These are phyloP conservation scores for Thermomucor indicae-seudaticae DNA, from an alignment of 371 early-diverging fungal genomes.

Conservation along the genomic window DNA sequence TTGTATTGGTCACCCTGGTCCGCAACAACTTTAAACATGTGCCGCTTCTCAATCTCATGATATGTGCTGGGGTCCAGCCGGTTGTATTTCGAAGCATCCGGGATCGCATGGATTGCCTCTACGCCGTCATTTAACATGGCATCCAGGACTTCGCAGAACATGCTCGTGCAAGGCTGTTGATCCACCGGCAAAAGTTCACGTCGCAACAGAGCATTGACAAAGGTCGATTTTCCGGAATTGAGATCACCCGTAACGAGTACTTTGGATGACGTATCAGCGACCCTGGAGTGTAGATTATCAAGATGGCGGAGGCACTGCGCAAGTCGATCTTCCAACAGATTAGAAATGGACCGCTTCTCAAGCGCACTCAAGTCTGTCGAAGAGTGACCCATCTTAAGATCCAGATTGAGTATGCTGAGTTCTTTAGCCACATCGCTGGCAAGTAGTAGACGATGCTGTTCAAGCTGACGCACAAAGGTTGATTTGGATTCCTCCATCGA, in stretches of 20 bases:
- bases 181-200: constrained; percentile 87
- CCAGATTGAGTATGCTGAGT: constrained; percentile 57
- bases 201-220: constrained; percentile 92
- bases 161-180: constrained; percentile 95
- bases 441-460: constrained; percentile 17
- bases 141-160: constrained; percentile 92
- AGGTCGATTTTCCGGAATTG: constrained; percentile 94
- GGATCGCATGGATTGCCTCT: constrained; percentile 90
- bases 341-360: constrained; percentile 66
- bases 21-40: constrained; percentile 56
- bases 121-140: constrained; percentile 73
- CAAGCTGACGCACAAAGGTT: background rate
- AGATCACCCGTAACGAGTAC: constrained; percentile 96
- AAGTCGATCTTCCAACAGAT: constrained; percentile 63
- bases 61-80: constrained; percentile 69
- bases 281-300: constrained; percentile 73
- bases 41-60: constrained; percentile 57
- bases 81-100: constrained; percentile 60
- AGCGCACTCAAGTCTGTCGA: constrained; percentile 41
- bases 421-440: constrained; percentile 12
- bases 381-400: constrained; percentile 58
- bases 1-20: constrained; percentile 66
- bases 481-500: background rate
- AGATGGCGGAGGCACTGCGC: constrained; percentile 68
- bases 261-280: constrained; percentile 86